Evolutionary conservation across 768 basidiomycete genomes (phyloP).

Genomic region (Pleurotus sapidus): DNA sequence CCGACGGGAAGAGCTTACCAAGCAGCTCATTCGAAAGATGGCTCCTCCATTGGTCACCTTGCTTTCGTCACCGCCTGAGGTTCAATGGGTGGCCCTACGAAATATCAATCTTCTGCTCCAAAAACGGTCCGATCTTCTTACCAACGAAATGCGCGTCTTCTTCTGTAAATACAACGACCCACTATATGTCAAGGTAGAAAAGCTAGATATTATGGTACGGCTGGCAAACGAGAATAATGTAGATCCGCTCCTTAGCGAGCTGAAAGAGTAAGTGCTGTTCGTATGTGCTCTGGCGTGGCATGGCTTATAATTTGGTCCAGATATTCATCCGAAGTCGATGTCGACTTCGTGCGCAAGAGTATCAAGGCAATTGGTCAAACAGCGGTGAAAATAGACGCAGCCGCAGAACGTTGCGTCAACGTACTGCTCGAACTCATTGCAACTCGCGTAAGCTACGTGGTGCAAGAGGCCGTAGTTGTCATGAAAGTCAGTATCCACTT

Average conservation of each 20-base stretch:
- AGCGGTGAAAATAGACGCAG: slow-evolving; percentile 90
- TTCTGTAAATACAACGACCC: slow-evolving; percentile 99
- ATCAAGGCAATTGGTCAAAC: slow-evolving; percentile 97
- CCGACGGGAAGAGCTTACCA: slow-evolving; percentile 76
- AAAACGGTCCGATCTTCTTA: slow-evolving; percentile 85
- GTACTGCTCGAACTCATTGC: slow-evolving; percentile 91
- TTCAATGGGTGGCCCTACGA: slow-evolving; percentile 97
- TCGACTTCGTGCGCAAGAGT: slow-evolving; percentile 94
- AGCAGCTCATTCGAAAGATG: slow-evolving; percentile 92
- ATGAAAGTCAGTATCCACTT: slow-evolving; percentile 75
- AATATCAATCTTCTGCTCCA: slow-evolving; percentile 97
- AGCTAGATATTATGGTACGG: slow-evolving; percentile 97
- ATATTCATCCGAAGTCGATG: slow-evolving; percentile 96
- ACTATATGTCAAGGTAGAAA: slow-evolving; percentile 98
- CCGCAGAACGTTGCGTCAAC: slow-evolving; percentile 93
- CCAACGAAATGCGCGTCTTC: slow-evolving; percentile 98
- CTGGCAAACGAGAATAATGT: slow-evolving; percentile 90
- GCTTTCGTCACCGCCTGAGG: slow-evolving; percentile 93
- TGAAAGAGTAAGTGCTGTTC: slow-evolving; percentile 75
- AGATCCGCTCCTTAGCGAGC: slow-evolving; percentile 89
- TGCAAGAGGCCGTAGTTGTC: slow-evolving; percentile 97
- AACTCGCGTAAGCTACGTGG: slow-evolving; percentile 94
- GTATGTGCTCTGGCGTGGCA: neutral
- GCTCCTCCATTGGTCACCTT: slow-evolving; percentile 95
- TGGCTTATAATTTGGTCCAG: slow-evolving; percentile 32